Conservation (phyloP, 148 eudicot genomes). For the Euryodendron excelsum region DNA sequence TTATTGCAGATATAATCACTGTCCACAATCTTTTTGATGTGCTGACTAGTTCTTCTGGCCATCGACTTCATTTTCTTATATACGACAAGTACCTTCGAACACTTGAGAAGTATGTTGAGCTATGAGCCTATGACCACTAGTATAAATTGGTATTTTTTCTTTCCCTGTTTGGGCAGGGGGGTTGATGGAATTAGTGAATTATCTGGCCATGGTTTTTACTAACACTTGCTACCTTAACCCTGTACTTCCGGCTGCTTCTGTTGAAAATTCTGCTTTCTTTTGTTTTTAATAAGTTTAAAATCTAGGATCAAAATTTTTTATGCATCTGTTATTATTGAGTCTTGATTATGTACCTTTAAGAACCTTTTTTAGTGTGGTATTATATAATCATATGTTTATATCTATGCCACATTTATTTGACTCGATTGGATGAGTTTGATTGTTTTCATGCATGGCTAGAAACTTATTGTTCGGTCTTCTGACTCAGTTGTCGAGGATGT, state of each 20-base stretch:
- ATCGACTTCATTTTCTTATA: conserved; percentile 75
- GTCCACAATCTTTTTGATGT: conserved; percentile 81
- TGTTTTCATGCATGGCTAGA: background rate
- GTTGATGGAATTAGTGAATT: background rate
- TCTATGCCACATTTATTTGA: too few species aligned
- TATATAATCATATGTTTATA: too few species aligned
- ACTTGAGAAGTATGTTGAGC: conserved; percentile 62
- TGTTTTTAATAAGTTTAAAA: background rate
- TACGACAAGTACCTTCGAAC: conserved; percentile 74
- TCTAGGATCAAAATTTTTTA: background rate
- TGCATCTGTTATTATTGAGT: background rate
- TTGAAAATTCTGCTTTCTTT: background rate
- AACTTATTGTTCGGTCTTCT: background rate
- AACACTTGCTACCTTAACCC: background rate
- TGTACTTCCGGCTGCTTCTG: background rate
- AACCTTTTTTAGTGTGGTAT: background rate
- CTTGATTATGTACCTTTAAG: background rate
- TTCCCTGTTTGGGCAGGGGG: too few species aligned
- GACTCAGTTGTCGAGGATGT: background rate
- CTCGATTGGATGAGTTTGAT: background rate
- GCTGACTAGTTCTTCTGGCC: conserved; percentile 61
- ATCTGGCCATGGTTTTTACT: background rate
- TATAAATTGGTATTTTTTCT: too few species aligned
- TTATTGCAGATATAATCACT: conserved; percentile 67
- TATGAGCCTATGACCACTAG: conserved; percentile 9